Percentiles rank a stretch among this genome's conserved stretches.
These are phyloP conservation scores for Aspergillus bridgeri DNA, from an alignment of 495 filamentous ascomycete species.

Conservation along the genomic window DNA sequence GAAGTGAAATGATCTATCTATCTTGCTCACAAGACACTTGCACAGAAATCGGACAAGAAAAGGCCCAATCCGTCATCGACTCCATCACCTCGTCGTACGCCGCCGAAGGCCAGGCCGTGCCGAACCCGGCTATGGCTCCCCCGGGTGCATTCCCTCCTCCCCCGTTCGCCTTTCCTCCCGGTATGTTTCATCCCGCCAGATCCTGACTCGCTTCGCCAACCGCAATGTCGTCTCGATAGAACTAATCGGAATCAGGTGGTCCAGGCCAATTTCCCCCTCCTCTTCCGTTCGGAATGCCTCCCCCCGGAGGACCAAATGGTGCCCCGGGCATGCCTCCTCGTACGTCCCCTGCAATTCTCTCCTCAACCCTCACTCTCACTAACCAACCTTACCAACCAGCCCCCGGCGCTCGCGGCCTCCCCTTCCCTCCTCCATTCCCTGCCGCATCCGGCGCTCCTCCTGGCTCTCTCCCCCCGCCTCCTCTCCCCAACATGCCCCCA, in stretches of 20 bases:
- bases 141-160: slow-evolving; percentile 46
- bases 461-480: slow-evolving; percentile 30
- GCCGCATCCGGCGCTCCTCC: slow-evolving; percentile 31
- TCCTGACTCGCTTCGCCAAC: background rate
- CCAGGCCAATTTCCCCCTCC: slow-evolving; percentile 54
- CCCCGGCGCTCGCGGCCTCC: slow-evolving; percentile 59
- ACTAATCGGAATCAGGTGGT: slow-evolving; percentile 27
- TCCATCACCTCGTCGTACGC: slow-evolving; percentile 93
- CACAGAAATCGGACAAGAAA: slow-evolving; percentile 94
- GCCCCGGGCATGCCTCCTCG: slow-evolving; percentile 45
- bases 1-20: background rate
- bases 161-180: slow-evolving; percentile 53
- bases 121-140: slow-evolving; percentile 73
- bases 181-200: slow-evolving; percentile 31
- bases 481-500: slow-evolving; percentile 39
- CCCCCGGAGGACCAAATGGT: slow-evolving; percentile 36
- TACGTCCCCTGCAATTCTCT: slow-evolving; percentile 29
- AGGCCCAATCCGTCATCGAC: slow-evolving; percentile 97
- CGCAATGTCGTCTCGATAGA: slow-evolving; percentile 1
- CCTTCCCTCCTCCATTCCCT: slow-evolving; percentile 60
- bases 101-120: slow-evolving; percentile 81
- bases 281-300: slow-evolving; percentile 54
- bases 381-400: slow-evolving; percentile 38
- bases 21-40: background rate
- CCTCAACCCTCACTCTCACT: slow-evolving; percentile 14